Evolutionary conservation across 352 stramenopile genomes (phyloP).

Genomic region (Phytopythium oedochilum): DNA sequence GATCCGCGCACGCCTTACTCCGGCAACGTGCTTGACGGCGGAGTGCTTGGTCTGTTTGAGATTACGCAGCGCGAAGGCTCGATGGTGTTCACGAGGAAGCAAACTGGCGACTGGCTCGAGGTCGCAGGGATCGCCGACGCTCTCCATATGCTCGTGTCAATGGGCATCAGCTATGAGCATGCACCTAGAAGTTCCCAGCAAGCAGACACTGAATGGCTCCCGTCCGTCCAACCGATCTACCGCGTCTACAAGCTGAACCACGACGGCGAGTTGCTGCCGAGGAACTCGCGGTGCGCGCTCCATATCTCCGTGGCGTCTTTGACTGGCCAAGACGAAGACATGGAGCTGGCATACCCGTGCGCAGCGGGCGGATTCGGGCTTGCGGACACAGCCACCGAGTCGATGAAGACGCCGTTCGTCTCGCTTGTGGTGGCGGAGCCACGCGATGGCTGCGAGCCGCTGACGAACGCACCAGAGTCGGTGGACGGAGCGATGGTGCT

Average conservation of each 20-base stretch:
- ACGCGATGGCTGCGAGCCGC: constrained; percentile 41
- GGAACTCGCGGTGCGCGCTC: background rate
- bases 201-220: constrained; percentile 23
- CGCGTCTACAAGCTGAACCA: constrained; percentile 32
- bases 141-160: constrained; percentile 34
- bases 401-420: constrained; percentile 12
- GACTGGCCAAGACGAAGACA: background rate
- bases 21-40: constrained; percentile 33
- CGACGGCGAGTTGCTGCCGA: background rate
- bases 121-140: constrained; percentile 39
- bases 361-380: constrained; percentile 56
- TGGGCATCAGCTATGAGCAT: too few species aligned
- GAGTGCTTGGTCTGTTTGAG: constrained; percentile 56
- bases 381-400: constrained; percentile 23
- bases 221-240: constrained; percentile 29
- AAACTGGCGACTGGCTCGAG: constrained; percentile 71
- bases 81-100: constrained; percentile 55
- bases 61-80: constrained; percentile 53
- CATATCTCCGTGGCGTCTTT: constrained; percentile 10
- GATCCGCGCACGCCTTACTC: background rate
- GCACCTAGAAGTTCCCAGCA: too few species aligned
- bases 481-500: constrained; percentile 48
- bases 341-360: constrained; percentile 42
- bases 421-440: constrained; percentile 49
- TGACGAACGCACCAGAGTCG: constrained; percentile 21